Percentiles rank a stretch among this genome's conserved stretches.
phyloP scores from a whole-genome alignment of 441 rosid species.

The Aleurites moluccanus region DNA sequence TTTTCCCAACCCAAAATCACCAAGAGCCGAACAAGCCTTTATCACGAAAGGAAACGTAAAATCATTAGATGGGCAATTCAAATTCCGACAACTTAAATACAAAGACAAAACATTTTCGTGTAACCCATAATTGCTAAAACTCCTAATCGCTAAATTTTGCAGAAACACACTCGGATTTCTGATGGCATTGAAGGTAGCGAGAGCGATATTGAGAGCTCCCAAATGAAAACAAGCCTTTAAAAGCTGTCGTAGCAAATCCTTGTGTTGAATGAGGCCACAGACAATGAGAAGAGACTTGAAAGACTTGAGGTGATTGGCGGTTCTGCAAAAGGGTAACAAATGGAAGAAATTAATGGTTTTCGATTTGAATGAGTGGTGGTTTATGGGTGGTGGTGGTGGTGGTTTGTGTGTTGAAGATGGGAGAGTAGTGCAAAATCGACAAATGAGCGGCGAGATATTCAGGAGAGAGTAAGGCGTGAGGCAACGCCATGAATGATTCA shows the following conservation, averaged over 20 bases:
- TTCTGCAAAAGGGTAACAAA: conserved; percentile 29
- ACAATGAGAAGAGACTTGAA: conserved; percentile 34
- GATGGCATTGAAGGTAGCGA: conserved; percentile 29
- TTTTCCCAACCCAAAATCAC: conserved; percentile 33
- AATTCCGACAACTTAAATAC: conserved; percentile 30
- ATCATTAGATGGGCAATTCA: conserved; percentile 33
- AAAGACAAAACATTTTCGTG: conserved; percentile 37
- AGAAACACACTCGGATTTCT: conserved; percentile 22
- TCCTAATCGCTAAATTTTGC: conserved; percentile 41
- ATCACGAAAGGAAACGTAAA: conserved; percentile 48
- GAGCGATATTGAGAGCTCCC: conserved; percentile 36
- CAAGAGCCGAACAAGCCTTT: conserved; percentile 45
- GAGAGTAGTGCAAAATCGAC: neutral
- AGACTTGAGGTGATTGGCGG: conserved; percentile 30
- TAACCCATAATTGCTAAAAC: conserved; percentile 36
- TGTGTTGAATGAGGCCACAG: conserved; percentile 26
- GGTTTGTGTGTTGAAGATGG: neutral
- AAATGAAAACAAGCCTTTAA: conserved; percentile 38
- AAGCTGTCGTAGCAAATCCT: conserved; percentile 28
- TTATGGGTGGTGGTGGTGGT: neutral
- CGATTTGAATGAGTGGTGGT: neutral
- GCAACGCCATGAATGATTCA: conserved; percentile 16
- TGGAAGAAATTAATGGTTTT: conserved; percentile 11
- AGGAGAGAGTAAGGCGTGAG: neutral
- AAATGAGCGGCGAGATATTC: neutral